Evolutionary conservation across 805 yeast genomes (phyloP).

Genomic region (Barnettozyma californica): DNA sequence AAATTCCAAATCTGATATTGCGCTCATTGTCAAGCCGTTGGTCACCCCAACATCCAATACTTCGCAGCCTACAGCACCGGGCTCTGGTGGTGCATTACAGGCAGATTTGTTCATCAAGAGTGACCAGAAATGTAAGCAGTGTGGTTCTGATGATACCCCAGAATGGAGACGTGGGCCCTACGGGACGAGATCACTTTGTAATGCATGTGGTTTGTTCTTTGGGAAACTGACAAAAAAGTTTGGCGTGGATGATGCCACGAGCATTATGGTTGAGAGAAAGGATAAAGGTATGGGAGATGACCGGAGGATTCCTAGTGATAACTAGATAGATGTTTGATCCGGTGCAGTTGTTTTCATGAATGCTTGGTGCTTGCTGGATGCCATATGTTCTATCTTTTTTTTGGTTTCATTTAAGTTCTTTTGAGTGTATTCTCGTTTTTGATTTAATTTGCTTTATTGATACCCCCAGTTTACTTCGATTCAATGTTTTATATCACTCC

Average conservation of each 20-base stretch:
- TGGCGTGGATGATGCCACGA: constrained; percentile 31
- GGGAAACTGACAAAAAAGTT: constrained; percentile 51
- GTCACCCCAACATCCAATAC: constrained; percentile 9
- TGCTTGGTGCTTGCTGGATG: background rate
- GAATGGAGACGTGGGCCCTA: constrained; percentile 85
- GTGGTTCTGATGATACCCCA: constrained; percentile 72
- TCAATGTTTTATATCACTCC: background rate
- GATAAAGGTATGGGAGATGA: constrained; percentile 24
- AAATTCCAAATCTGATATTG: constrained; percentile 6
- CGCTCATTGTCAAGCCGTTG: constrained; percentile 20
- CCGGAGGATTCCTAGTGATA: constrained; percentile 24
- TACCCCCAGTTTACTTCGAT: background rate
- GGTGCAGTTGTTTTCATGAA: too few relatives aligned
- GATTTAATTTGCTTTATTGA: too few relatives aligned
- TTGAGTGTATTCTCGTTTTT: background rate
- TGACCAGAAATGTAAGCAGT: constrained; percentile 49
- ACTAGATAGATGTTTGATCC: background rate
- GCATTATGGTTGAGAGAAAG: constrained; percentile 21
- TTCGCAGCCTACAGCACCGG: background rate
- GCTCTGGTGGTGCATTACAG: constrained; percentile 4
- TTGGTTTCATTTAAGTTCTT: background rate
- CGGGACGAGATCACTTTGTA: constrained; percentile 54
- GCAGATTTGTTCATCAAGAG: constrained; percentile 15
- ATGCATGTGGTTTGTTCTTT: constrained; percentile 81
- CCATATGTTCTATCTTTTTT: background rate